Percentiles rank a stretch among this genome's conserved stretches.
These are phyloP conservation scores for Kwoniella heveanensis DNA, from an alignment of 768 basidiomycete genomes.

Conservation along the genomic window DNA sequence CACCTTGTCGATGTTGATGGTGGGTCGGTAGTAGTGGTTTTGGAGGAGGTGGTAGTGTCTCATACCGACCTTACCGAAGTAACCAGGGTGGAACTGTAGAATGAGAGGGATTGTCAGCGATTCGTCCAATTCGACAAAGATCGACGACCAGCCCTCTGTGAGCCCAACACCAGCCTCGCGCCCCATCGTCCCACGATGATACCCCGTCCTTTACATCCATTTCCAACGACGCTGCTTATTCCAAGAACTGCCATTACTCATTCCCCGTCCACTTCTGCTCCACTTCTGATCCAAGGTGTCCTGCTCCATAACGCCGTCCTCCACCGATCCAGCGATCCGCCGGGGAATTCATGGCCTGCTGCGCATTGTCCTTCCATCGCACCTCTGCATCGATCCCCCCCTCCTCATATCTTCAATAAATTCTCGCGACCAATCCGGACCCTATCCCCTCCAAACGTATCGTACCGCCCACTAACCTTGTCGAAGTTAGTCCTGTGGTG, in stretches of 20 bases:
- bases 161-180: too few species aligned
- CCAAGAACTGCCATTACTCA: too few species aligned
- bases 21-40: conserved; percentile 87
- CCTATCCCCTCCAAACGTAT: background rate
- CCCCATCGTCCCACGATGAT: too few species aligned
- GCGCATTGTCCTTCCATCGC: background rate
- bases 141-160: too few species aligned
- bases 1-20: conserved; percentile 95
- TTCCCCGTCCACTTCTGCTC: too few species aligned
- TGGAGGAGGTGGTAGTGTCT: conserved; percentile 93
- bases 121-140: background rate
- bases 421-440: background rate
- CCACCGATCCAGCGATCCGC: too few species aligned
- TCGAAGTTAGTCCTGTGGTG: conserved; percentile 99
- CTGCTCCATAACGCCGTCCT: too few species aligned
- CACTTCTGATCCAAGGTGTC: too few species aligned
- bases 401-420: background rate
- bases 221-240: too few species aligned
- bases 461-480: conserved; percentile 60
- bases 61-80: conserved; percentile 99
- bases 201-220: too few species aligned
- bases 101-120: conserved; percentile 13
- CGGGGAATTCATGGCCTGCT: too few species aligned
- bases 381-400: too few species aligned
- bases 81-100: conserved; percentile 89